Conservation (phyloP, 176 grass and related monocot genomes). For the Avena sativa region DNA sequence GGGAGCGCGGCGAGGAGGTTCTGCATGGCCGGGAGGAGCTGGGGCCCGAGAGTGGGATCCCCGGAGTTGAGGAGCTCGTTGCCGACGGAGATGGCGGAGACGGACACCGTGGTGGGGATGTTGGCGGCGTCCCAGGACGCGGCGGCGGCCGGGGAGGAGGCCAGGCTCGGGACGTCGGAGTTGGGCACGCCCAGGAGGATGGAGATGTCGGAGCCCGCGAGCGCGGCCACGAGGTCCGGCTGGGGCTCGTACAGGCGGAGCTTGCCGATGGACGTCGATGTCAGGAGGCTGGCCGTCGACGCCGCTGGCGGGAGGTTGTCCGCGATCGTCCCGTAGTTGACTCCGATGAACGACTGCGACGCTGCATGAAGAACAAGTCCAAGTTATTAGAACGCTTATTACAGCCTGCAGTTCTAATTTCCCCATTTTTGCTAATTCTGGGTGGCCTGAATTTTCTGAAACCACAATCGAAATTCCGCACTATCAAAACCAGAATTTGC, state of each 20-base stretch:
- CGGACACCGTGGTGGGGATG: slow-evolving; percentile 58
- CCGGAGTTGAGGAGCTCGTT: slow-evolving; percentile 88
- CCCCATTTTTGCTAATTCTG: too few species aligned
- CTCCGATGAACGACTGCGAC: slow-evolving; percentile 74
- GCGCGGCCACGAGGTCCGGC: slow-evolving; percentile 56
- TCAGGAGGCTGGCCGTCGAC: slow-evolving; percentile 69
- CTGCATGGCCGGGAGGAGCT: slow-evolving; percentile 92
- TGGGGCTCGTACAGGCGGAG: slow-evolving; percentile 80
- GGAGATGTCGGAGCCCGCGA: slow-evolving; percentile 70
- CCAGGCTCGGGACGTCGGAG: slow-evolving; percentile 71
- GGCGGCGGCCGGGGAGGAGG: slow-evolving; percentile 62
- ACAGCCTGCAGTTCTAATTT: not conserved
- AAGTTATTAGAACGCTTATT: not conserved
- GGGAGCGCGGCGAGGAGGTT: slow-evolving; percentile 87
- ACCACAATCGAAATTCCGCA: too few species aligned
- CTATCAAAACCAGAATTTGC: too few species aligned
- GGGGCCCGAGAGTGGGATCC: slow-evolving; percentile 58
- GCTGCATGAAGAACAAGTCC: slow-evolving; percentile 42
- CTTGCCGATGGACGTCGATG: slow-evolving; percentile 76
- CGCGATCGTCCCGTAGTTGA: slow-evolving; percentile 86
- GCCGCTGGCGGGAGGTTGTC: slow-evolving; percentile 79
- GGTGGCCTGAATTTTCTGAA: too few species aligned
- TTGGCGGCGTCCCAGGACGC: slow-evolving; percentile 68
- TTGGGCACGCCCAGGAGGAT: slow-evolving; percentile 80
- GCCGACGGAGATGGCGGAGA: slow-evolving; percentile 82